Evolutionary conservation across 1,284 basidiomycete genomes (phyloP).

Genomic region (Ceratobasidium papillatum): DNA sequence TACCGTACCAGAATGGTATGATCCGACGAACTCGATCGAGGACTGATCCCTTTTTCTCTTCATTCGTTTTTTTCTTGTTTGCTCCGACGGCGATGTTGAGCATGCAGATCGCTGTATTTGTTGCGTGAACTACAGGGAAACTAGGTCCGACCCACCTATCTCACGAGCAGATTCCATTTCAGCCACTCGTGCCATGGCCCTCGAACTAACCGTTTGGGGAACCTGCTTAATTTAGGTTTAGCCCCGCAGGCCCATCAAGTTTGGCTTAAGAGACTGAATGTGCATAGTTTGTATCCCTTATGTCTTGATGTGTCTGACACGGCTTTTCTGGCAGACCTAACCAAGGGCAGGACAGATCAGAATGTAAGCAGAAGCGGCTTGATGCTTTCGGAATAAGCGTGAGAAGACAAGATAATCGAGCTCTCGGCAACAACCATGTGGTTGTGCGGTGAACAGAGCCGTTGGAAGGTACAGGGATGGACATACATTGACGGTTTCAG

Average conservation of each 20-base stretch:
- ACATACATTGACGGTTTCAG: slow-evolving; percentile 12
- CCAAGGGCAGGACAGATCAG: slow-evolving; percentile 11
- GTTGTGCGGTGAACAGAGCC: slow-evolving; percentile 4
- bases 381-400: slow-evolving; percentile 34
- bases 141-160: background rate
- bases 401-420: slow-evolving; percentile 24
- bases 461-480: slow-evolving; percentile 8
- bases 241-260: slow-evolving; percentile 23
- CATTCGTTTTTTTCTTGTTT: background rate
- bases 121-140: background rate
- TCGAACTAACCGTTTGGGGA: slow-evolving; percentile 18
- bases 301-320: slow-evolving; percentile 9
- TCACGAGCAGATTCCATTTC: slow-evolving; percentile 7
- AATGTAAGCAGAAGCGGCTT: slow-evolving; percentile 23
- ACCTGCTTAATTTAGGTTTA: background rate
- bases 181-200: slow-evolving; percentile 2
- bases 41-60: background rate
- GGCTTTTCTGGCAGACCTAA: slow-evolving; percentile 16
- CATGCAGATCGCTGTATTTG: slow-evolving; percentile 1
- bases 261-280: slow-evolving; percentile 24
- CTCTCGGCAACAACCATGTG: slow-evolving; percentile 39
- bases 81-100: background rate
- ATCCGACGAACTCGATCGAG: slow-evolving; percentile 7
- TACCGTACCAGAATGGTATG: background rate
- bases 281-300: slow-evolving; percentile 8